Evolutionary conservation across 2,329 filamentous ascomycete species (phyloP).

Genomic region (Colletotrichum echinochloae): DNA sequence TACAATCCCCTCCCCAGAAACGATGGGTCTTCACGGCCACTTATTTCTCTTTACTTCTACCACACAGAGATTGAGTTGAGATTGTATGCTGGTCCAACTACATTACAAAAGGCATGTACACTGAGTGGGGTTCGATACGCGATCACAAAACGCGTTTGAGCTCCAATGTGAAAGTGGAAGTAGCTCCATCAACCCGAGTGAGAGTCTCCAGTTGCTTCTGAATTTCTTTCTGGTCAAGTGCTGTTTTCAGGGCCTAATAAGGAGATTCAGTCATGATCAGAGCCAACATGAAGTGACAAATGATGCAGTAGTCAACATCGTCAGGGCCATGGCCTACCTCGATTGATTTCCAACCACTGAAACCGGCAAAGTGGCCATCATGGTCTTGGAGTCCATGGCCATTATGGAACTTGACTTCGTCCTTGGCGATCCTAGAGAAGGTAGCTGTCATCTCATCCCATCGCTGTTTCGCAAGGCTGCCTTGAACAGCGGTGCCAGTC

Average conservation of each 20-base stretch:
- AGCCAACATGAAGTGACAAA: too few relatives aligned
- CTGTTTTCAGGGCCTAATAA: conserved; percentile 5
- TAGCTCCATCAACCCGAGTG: not conserved
- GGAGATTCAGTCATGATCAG: not conserved
- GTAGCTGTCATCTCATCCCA: conserved; percentile 8
- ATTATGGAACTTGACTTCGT: conserved; percentile 1
- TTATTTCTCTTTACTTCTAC: not conserved
- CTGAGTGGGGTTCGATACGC: too few relatives aligned
- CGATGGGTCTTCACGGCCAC: not conserved
- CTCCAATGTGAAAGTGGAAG: conserved; percentile 19
- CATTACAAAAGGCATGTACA: too few relatives aligned
- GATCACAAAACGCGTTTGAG: conserved; percentile 5
- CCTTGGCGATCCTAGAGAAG: not conserved
- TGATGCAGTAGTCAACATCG: too few relatives aligned
- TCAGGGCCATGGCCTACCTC: not conserved
- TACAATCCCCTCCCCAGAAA: too few relatives aligned
- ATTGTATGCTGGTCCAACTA: not conserved
- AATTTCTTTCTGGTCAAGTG: conserved; percentile 1
- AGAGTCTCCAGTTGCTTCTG: conserved; percentile 1
- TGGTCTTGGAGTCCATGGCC: conserved; percentile 7
- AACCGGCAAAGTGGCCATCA: conserved; percentile 12
- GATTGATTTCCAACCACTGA: conserved; percentile 26
- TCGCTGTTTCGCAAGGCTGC: not conserved
- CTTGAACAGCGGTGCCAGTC: not conserved
- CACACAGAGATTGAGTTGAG: not conserved